Evolutionary conservation across 768 basidiomycete species (phyloP), one percentile per base, ranked within the genome.

Genomic region (Tylopilus vinaceipallidus): DNA sequence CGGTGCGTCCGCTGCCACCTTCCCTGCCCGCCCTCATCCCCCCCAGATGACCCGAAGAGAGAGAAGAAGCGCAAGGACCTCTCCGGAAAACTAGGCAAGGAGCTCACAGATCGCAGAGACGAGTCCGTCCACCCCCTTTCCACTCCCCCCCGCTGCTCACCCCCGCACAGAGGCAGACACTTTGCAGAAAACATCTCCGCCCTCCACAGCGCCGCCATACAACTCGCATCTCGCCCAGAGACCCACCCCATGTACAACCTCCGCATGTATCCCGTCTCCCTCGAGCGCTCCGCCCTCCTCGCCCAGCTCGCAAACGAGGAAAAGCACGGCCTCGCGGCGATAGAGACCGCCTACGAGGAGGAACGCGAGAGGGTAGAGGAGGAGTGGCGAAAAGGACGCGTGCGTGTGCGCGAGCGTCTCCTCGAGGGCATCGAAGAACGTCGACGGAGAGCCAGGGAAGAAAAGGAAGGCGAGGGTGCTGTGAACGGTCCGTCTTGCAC

Each of bases 381-480:
- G 6, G 91, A 92, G 61, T 91, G 84, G 83, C 78, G 75, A 55
- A 77, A 80, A 37, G 90, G 91, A 4, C 74, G 84, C 39, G 88
- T 88, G 36, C 73, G 84, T 24, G 84, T 92, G 16, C 74, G 87
- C 8, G 88, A 91, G 59, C 75, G 90, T 14, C 72, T 93, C 26
- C 66, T 91, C 14, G 91, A 92, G 59, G 88, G 91, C 24, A 86
- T 93, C 55, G 90, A 91, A 65, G 91, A 93, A 61, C 76, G 90
- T 26, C 69, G 90, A 47, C 74, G 83, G 56, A 72, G 86, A 51
- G 91, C 91, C 24, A 73, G 91, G 45, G 91, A 93, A 54, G 91
- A 93, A 72, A 92, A 91, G 63, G 91, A 92, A 52, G 88, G 89
- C 53, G 91, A 93, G 58, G 89, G 87, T n/a, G 83, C 81, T 14